A percentile compares a stretch with the other conserved stretches of the same genome.
Evolutionary conservation across 192 early-diverging fungal genomes (phyloP).

Genomic region (Backusella westeae): DNA sequence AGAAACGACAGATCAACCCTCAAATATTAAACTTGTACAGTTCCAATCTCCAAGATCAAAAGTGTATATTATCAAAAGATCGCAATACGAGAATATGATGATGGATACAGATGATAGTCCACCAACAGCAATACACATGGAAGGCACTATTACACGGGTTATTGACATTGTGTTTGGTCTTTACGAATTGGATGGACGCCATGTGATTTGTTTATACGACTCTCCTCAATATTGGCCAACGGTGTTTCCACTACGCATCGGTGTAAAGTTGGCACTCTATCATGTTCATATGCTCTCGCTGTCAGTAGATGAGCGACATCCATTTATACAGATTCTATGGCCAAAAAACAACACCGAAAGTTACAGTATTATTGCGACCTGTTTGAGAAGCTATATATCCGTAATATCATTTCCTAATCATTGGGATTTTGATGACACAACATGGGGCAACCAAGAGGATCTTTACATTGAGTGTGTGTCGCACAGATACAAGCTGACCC

Average conservation of each 20-base stretch:
- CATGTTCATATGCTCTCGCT: not conserved
- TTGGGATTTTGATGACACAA: not conserved
- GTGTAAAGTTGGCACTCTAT: not conserved
- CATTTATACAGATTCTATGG: not conserved
- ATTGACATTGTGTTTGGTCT: slow-evolving; percentile 1
- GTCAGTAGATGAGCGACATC: not conserved
- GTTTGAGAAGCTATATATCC: not conserved
- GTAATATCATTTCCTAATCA: not conserved
- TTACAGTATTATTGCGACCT: not conserved
- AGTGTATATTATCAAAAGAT: not conserved
- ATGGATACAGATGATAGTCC: not conserved
- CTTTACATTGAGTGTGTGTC: not conserved
- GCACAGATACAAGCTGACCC: not conserved
- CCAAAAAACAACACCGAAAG: not conserved
- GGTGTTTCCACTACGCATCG: not conserved
- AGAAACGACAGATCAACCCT: not conserved
- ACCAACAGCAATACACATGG: not conserved
- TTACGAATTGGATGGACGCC: not conserved
- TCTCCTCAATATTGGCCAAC: not conserved
- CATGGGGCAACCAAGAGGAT: not conserved
- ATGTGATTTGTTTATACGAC: not conserved
- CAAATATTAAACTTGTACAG: not conserved
- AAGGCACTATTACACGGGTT: not conserved
- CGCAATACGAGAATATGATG: not conserved
- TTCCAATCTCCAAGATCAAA: not conserved